Base-by-base conservation (phyloP, 768 basidiomycete genomes). In the Tremella mesenterica region DNA sequence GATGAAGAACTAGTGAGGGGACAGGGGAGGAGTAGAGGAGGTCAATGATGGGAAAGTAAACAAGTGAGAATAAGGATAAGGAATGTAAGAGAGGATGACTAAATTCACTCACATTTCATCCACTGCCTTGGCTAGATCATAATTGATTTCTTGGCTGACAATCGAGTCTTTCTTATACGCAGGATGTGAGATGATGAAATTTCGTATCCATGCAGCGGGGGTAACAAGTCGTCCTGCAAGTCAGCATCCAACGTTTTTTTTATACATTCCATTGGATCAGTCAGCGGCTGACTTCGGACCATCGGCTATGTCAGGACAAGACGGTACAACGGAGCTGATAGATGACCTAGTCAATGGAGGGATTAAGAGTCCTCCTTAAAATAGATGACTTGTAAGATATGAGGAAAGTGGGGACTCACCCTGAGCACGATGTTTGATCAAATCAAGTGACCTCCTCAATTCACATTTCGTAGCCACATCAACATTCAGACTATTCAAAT, bases 141-240 rank as follows among this genome's bases (percentile, higher is more conserved):
- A 95, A 67, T 91, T 95, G 67, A 97, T 89, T 74, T 86, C 83
- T 64, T 88, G 80, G 47, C 79, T 85, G 18, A 99, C 88, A 47
- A 86, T 85, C n/a, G 90, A 93, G 75, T 99, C 90, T 46, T 81
- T 79, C 72, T 85, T 84, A 76, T 99, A 99, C n/a, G 76, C 80
- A 7, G 92, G 88, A 72, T 99, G 95, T 1, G 83, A 80, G 23
- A 83, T 82, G 38, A 99, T 86, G 74, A 96, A 97, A 44, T 85
- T 79, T 30, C 95, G 81, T 52, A 95, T 91, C 90, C 90, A 99
- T 3, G 83, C 82, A 10, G 95, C 95, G 6, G 88, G 81, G 0
- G 95, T 96, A 69, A 81, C 71, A 23, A 96, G 76, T 5, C 83
- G 78, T 20, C 89, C 90, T 90, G 52, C 23, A 46, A 48, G 29